Evolutionary conservation across 2,329 filamentous ascomycete genomes (phyloP).

Genomic region (Beauveria varroae): DNA sequence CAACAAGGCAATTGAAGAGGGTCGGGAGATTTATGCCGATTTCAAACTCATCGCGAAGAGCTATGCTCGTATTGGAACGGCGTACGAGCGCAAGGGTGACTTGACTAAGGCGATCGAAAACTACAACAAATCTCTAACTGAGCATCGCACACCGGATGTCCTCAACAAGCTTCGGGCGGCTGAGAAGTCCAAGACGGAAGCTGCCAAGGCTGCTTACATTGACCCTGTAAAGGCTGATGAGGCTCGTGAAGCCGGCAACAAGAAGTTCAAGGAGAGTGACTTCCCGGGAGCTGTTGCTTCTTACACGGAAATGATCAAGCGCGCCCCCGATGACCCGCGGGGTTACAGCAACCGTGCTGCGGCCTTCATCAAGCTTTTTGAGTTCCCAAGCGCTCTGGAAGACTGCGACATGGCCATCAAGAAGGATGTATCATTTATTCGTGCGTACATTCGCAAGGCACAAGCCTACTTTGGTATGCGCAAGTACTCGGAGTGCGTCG

Average conservation of each 20-base stretch:
- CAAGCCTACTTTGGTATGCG: slow-evolving; percentile 96
- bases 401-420: slow-evolving; percentile 91
- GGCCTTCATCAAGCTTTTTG: slow-evolving; percentile 92
- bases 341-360: slow-evolving; percentile 97
- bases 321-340: slow-evolving; percentile 82
- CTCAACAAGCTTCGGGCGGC: slow-evolving; percentile 85
- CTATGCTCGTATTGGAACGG: slow-evolving; percentile 90
- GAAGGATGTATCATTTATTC: slow-evolving; percentile 85
- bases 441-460: slow-evolving; percentile 92
- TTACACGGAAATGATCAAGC: slow-evolving; percentile 95
- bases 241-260: slow-evolving; percentile 88
- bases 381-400: slow-evolving; percentile 85
- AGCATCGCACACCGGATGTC: slow-evolving; percentile 92
- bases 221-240: slow-evolving; percentile 90
- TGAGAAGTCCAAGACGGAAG: slow-evolving; percentile 77
- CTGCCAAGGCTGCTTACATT: slow-evolving; percentile 72
- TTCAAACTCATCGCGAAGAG: slow-evolving; percentile 98
- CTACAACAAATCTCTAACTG: slow-evolving; percentile 90
- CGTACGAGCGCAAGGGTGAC: slow-evolving; percentile 86
- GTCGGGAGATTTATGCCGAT: slow-evolving; percentile 82
- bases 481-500: slow-evolving; percentile 91
- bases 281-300: slow-evolving; percentile 93
- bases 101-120: slow-evolving; percentile 72
- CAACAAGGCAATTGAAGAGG: slow-evolving; percentile 81
- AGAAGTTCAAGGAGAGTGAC: slow-evolving; percentile 94